Percentiles rank a stretch among this genome's conserved stretches.
These are phyloP conservation scores for Scutellaria minor DNA, from an alignment of 257 asterid genomes.

Conservation along the genomic window DNA sequence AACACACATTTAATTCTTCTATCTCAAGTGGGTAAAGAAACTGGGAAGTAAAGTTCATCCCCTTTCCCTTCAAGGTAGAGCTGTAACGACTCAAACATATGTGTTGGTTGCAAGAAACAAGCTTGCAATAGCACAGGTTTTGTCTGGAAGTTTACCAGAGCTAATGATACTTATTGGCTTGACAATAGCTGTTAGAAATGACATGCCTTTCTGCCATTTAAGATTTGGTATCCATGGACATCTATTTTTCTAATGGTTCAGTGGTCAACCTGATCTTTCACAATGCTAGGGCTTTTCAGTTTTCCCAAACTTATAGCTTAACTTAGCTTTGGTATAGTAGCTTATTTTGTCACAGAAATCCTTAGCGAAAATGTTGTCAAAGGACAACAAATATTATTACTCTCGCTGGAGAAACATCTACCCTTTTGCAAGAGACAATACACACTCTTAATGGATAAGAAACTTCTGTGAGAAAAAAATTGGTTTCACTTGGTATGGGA, in stretches of 20 bases:
- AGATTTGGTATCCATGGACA: neutral
- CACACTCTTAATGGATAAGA: neutral
- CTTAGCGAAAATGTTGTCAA: conserved; percentile 13
- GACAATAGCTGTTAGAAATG: conserved; percentile 15
- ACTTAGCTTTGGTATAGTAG: neutral
- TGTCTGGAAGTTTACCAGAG: conserved; percentile 4
- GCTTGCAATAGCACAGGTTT: conserved; percentile 5
- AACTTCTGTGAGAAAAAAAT: neutral
- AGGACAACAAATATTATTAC: neutral
- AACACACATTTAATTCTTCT: conserved; percentile 24
- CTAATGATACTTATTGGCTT: conserved; percentile 26
- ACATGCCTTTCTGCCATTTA: conserved; percentile 6
- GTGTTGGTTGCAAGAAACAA: neutral
- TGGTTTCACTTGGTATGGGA: conserved; percentile 11
- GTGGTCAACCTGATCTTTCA: conserved; percentile 20
- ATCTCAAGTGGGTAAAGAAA: conserved; percentile 15
- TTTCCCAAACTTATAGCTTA: neutral
- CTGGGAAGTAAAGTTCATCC: neutral
- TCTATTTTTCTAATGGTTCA: neutral
- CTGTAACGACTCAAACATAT: conserved; percentile 14
- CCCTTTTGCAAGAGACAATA: conserved; percentile 10
- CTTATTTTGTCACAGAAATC: conserved; percentile 4
- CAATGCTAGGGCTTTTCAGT: conserved; percentile 18
- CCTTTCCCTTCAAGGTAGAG: conserved; percentile 14
- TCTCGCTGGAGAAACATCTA: no score